Conservation (phyloP, 169 alveolate genomes). For the Plasmodium cynomolgi region DNA sequence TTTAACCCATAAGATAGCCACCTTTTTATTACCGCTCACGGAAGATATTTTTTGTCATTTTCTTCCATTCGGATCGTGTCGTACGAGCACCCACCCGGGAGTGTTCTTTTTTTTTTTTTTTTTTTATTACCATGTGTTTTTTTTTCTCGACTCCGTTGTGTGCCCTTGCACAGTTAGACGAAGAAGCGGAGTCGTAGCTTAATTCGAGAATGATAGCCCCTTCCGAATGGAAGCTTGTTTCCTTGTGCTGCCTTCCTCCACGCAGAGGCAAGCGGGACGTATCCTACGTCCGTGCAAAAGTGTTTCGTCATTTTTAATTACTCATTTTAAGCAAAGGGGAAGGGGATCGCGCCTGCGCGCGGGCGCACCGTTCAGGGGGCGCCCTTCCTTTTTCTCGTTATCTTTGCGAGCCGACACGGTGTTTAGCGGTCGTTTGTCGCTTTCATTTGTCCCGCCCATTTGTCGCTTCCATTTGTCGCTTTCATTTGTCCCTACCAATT, state of each 20-base stretch:
- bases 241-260: not conserved
- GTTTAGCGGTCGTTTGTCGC: not conserved
- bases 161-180: not conserved
- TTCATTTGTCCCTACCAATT: too few relatives aligned
- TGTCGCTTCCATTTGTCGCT: too few relatives aligned
- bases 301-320: not conserved
- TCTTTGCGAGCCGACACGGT: not conserved
- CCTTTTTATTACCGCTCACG: not conserved
- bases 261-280: not conserved
- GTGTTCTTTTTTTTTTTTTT: not conserved
- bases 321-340: not conserved
- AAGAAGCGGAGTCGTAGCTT: not conserved
- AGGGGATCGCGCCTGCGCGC: not conserved
- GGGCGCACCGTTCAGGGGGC: not conserved
- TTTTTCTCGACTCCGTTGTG: not conserved
- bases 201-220: not conserved
- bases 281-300: not conserved
- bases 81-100: not conserved
- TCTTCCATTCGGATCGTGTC: not conserved
- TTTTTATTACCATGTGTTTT: too few relatives aligned
- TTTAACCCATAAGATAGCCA: not conserved
- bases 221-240: not conserved
- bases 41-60: not conserved
- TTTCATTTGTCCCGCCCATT: not conserved
- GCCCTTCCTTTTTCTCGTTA: not conserved